A percentile compares a stretch with the other conserved stretches of the same genome.
Conservation (phyloP, 257 asterid genomes). For the Przewalskia tangutica region DNA sequence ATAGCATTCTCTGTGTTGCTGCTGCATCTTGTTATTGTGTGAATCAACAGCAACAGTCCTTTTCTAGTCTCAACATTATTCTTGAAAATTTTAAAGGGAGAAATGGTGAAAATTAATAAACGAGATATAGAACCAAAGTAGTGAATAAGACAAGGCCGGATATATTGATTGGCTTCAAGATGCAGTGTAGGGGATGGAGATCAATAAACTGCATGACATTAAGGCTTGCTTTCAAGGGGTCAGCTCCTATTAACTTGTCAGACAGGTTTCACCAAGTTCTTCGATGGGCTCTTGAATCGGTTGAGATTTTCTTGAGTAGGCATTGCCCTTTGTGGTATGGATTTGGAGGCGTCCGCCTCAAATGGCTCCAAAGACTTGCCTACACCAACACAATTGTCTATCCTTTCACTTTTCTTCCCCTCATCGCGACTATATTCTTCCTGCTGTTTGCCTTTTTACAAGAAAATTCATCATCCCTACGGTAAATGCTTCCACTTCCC, state of each 20-base stretch:
- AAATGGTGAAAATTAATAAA: too few species aligned
- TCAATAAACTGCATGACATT: slow-evolving; percentile 91
- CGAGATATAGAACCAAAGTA: too few species aligned
- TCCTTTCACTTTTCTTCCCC: slow-evolving; percentile 93
- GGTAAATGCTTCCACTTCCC: slow-evolving; percentile 29
- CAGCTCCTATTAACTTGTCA: slow-evolving; percentile 95
- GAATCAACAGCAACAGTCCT: too few species aligned
- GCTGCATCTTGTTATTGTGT: too few species aligned
- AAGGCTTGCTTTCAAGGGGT: slow-evolving; percentile 95
- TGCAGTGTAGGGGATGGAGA: slow-evolving; percentile 99
- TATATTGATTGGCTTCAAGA: slow-evolving; percentile 90
- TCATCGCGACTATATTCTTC: slow-evolving; percentile 70
- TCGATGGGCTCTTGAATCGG: slow-evolving; percentile 94
- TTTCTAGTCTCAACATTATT: too few species aligned
- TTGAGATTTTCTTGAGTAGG: slow-evolving; percentile 86
- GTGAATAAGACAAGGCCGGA: not conserved
- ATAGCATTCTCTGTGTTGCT: too few species aligned
- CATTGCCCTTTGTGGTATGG: slow-evolving; percentile 98
- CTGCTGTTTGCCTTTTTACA: slow-evolving; percentile 86
- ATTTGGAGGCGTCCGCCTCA: slow-evolving; percentile 86
- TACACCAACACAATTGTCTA: slow-evolving; percentile 88
- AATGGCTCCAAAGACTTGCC: slow-evolving; percentile 82
- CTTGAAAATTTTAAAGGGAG: too few species aligned
- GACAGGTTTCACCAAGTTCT: slow-evolving; percentile 95
- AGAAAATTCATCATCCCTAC: slow-evolving; percentile 96